These are phyloP conservation scores for Cutaneotrichosporon sp. DNA, from an alignment of 1,284 basidiomycete genomes.

Conservation along the genomic window DNA sequence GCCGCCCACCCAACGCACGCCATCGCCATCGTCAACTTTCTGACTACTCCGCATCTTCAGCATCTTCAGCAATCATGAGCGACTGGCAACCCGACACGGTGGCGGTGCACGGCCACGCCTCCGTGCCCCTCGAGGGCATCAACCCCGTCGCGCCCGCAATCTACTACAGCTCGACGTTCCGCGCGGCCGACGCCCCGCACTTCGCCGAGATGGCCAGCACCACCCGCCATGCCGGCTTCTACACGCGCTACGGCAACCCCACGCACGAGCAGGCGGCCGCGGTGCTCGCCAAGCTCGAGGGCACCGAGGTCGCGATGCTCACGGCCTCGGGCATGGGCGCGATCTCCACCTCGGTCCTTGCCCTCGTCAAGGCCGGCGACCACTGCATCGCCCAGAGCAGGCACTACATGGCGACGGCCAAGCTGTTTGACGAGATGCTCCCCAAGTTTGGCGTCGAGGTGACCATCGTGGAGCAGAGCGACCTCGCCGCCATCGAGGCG, in stretches of 20 bases:
- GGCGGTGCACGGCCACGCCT: conserved; percentile 14
- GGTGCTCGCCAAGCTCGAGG: conserved; percentile 19
- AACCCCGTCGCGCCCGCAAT: conserved; percentile 18
- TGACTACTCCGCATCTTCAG: background rate
- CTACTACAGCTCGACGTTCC: conserved; percentile 25
- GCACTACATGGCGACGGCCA: conserved; percentile 23
- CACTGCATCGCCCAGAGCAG: conserved; percentile 17
- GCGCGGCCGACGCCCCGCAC: conserved; percentile 9
- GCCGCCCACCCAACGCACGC: background rate
- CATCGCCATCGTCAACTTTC: background rate
- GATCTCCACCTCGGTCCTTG: conserved; percentile 17
- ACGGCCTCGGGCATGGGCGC: conserved; percentile 21
- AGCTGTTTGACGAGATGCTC: conserved; percentile 21
- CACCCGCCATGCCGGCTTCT: conserved; percentile 14
- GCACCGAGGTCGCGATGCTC: conserved; percentile 20
- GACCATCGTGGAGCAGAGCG: conserved; percentile 14
- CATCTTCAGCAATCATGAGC: background rate
- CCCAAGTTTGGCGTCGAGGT: conserved; percentile 15
- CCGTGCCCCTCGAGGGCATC: background rate
- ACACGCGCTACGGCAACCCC: conserved; percentile 24
- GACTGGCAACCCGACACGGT: conserved; percentile 20
- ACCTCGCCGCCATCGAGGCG: conserved; percentile 15
- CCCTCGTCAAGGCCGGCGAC: conserved; percentile 16
- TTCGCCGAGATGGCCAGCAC: conserved; percentile 18
- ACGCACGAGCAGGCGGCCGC: conserved; percentile 19